Percentiles rank a stretch among this genome's conserved stretches.
Conservation (phyloP, 2,329 filamentous ascomycete species). For the Alternaria postmessia region DNA sequence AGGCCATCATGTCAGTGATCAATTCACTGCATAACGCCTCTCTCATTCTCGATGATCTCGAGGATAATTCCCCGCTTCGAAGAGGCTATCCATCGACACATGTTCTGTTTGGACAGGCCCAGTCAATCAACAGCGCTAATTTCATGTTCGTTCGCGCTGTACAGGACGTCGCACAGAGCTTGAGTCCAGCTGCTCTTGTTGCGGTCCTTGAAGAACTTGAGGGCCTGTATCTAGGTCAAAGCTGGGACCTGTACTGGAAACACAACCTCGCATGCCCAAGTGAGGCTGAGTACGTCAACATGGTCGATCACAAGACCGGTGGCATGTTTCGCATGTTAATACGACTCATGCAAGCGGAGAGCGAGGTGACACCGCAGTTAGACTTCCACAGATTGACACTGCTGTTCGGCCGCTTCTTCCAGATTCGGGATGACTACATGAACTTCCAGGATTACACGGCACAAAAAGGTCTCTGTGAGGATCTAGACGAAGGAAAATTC, state of each 20-base stretch:
- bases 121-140: not conserved
- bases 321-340: not conserved
- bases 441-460: not conserved
- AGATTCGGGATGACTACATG: slow-evolving; percentile 1
- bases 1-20: not conserved
- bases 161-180: not conserved
- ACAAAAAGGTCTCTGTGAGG: not conserved
- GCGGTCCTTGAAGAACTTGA: not conserved
- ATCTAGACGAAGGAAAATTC: not conserved
- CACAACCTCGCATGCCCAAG: not conserved
- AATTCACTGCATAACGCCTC: not conserved
- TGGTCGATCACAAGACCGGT: slow-evolving; percentile 5
- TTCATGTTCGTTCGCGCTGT: not conserved
- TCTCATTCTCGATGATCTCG: not conserved
- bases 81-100: not conserved
- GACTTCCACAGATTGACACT: not conserved
- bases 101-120: not conserved
- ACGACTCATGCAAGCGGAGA: not conserved
- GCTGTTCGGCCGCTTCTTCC: not conserved
- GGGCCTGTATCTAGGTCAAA: not conserved
- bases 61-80: not conserved
- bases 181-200: not conserved
- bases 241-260: not conserved
- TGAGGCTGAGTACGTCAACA: not conserved
- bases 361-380: not conserved